Evolutionary conservation across 1,139 yeast species (phyloP), one percentile per base, ranked within the genome.

Genomic region (Saccharomyces hybrid): DNA sequence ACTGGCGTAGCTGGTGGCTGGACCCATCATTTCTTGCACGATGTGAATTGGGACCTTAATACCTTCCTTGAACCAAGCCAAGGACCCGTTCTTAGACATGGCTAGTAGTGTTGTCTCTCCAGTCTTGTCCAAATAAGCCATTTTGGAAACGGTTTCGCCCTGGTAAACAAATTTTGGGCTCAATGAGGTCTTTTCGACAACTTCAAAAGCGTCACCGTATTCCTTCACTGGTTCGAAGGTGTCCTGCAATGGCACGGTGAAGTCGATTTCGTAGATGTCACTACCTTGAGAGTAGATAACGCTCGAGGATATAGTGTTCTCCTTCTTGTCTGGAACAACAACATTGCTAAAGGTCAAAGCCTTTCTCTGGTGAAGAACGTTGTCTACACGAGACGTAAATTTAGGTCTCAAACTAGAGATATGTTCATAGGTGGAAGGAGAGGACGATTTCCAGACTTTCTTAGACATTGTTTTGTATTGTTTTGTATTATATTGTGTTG

Each of bases 361-460:
- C 52, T 65, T 64, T 6, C 51, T 51, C 24, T 52, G 50, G 26
- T 42, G 48, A 11, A 46, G 48, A 6, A 42, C 42, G 49, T 60
- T 59, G 29, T 62, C 67, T 21, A 61, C 60, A 47, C 62, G 56
- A n/a, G 60, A 57, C 8, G 59, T 55, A 48, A 19, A 88, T 82
- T 58, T 81, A 77, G 44, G 95, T 81, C 59, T 88, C 80, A 64
- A 88, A 79, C 59, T 87, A 76, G 68, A 88, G 27, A 72, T 63
- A 55, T 67, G 70, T 54, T 66, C 65, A 50, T 93, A 93, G 52
- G 93, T 75, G 62, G 89, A 78, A 16, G 96, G 96, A 12, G 91
- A 87, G 11, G 96, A 84, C 67, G 91, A 93, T 71, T 91, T 91
- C 99, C 99, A 93, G 56, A 88, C 87, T 66, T 90, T 88, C 52